Percentiles rank a stretch among this genome's conserved stretches.
These are phyloP conservation scores for Sphaerosporella brunnea DNA, from an alignment of 495 filamentous ascomycete species.

Conservation along the genomic window DNA sequence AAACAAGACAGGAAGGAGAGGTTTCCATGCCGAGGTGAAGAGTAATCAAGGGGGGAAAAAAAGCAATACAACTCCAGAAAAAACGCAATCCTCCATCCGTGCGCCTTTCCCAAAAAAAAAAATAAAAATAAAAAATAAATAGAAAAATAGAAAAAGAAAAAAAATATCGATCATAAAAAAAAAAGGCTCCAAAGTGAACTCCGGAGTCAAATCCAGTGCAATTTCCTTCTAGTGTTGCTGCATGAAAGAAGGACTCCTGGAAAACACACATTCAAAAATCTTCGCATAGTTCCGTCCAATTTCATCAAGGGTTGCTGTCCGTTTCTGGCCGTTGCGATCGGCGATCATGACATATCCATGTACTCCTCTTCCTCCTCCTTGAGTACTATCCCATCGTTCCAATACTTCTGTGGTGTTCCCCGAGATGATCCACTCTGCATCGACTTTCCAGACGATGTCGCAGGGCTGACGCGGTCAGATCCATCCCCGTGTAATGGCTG, in stretches of 20 bases:
- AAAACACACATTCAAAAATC: neutral
- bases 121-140: neutral
- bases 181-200: neutral
- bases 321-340: neutral
- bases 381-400: slow-evolving; percentile 56
- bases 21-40: no score
- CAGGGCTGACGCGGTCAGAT: slow-evolving; percentile 22
- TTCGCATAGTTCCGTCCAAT: neutral
- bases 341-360: slow-evolving; percentile 52
- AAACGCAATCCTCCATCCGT: neutral
- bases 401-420: slow-evolving; percentile 38
- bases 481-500: slow-evolving; percentile 38
- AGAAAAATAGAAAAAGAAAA: no score
- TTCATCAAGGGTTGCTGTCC: no score
- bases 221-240: neutral
- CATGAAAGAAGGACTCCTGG: neutral
- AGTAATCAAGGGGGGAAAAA: no score
- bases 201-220: neutral
- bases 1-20: no score
- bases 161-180: no score
- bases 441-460: slow-evolving; percentile 17
- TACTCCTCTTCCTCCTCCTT: slow-evolving; percentile 92
- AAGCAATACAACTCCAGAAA: no score
- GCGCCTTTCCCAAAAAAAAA: neutral
- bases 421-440: slow-evolving; percentile 22